Base-by-base conservation (phyloP, 495 filamentous ascomycete species). In the Penicillium arizonense region DNA sequence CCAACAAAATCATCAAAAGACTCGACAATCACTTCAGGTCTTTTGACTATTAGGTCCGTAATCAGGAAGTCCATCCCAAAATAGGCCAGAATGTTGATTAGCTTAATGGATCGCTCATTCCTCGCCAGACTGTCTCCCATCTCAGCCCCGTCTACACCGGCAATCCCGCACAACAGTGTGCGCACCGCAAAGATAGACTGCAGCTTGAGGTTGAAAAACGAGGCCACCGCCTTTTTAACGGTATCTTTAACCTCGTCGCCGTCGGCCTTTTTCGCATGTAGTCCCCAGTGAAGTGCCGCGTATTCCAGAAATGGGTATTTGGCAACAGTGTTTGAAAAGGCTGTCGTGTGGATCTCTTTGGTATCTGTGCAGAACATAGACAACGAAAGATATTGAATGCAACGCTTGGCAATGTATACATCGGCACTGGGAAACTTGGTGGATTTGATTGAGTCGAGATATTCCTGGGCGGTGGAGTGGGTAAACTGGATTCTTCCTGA, bases 1-100 rank as follows among this genome's bases (percentile, higher is more conserved):
- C 44, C 44, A 12, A 47, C 44, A 32, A 36, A 47, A 11, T 47
- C 4, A n/a, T 47, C 44, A 11, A 35, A 47, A 5, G 44, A 47
- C 2, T 47, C 44, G 4, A 24, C 32, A 6, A 47, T 21, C 2
- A 36, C 20, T n/a, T 24, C 44, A 3, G 30, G 4, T 34, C 20
- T 13, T 13, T n/a, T 36, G 12, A 13, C 18, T 13, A 47, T 36
- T 0, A 36, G 12, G 3, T 47, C 20, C 24, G 0, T 8, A 2
- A 47, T 12, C 7, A 47, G 5, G 8, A 34, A 20, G 11, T 47
- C 44, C 12, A 47, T 6, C 13, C 44, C 44, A 14, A 47, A 47
- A 18, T 47, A 47, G 30, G 44, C 32, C 18, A 34, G 2, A 20
- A 47, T 34, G 11, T 47, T 47, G 44, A 47, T 36, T 7, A 47